Percentiles rank a stretch among this genome's conserved stretches.
Conservation (phyloP, 331 rosid genomes). For the Saraca asoca region DNA sequence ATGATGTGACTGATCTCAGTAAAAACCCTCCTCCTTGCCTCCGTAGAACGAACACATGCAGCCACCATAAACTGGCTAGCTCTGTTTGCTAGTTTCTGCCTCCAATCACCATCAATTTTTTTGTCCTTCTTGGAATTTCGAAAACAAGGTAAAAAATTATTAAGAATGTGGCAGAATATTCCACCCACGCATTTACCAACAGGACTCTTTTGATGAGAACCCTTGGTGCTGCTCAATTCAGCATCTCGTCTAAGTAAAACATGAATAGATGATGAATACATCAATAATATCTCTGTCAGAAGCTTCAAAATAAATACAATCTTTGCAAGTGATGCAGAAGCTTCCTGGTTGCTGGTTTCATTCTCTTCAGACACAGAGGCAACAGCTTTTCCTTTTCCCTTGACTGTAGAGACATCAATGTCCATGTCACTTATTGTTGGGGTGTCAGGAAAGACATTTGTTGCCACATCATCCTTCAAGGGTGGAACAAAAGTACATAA, state of each 20-base stretch:
- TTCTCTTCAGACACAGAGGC: conserved; percentile 60
- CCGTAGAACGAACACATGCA: conserved; percentile 92
- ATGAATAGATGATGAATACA: conserved; percentile 89
- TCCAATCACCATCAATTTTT: conserved; percentile 92
- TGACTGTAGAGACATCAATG: conserved; percentile 68
- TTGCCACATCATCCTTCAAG: conserved; percentile 56
- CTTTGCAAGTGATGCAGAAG: conserved; percentile 89
- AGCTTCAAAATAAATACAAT: conserved; percentile 86
- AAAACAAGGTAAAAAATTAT: conserved; percentile 69
- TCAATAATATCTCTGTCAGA: conserved; percentile 75
- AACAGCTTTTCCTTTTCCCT: conserved; percentile 93
- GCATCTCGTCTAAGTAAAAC: conserved; percentile 89
- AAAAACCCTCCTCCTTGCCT: conserved; percentile 91
- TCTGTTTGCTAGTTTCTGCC: conserved; percentile 93
- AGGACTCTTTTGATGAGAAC: conserved; percentile 56
- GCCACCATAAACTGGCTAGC: conserved; percentile 93
- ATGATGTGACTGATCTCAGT: conserved; percentile 67
- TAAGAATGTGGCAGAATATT: conserved; percentile 80
- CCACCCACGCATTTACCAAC: conserved; percentile 60
- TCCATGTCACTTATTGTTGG: conserved; percentile 81
- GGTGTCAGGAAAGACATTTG: conserved; percentile 43
- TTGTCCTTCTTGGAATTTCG: conserved; percentile 82
- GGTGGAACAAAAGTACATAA: conserved; percentile 72
- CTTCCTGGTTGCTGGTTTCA: conserved; percentile 61
- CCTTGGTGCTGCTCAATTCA: conserved; percentile 67